Percentiles rank a stretch among this genome's conserved stretches.
Conservation (phyloP, 176 grass and related monocot species). For the Carex kokanica region DNA sequence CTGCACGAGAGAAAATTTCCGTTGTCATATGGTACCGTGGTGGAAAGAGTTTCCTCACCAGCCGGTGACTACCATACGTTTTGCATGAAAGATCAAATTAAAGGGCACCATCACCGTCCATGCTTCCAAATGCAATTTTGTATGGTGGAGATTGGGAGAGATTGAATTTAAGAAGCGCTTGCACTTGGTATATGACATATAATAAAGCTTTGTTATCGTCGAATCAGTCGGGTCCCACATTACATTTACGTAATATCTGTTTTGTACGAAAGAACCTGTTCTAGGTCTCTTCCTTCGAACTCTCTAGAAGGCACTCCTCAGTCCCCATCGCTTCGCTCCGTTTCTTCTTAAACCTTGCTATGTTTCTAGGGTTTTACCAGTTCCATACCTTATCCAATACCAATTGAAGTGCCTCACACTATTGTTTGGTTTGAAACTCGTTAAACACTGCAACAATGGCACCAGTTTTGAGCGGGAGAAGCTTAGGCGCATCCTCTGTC, state of each 20-base stretch:
- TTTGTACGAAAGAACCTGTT: not conserved
- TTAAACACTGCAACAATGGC: conserved; percentile 33
- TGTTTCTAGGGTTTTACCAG: conserved; percentile 30
- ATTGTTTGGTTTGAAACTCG: not conserved
- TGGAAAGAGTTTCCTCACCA: not conserved
- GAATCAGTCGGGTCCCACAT: not conserved
- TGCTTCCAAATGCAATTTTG: not conserved
- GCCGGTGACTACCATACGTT: no score
- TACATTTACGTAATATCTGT: not conserved
- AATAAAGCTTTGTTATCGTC: not conserved
- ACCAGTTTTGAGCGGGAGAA: conserved; percentile 45
- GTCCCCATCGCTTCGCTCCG: not conserved
- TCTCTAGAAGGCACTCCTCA: conserved; percentile 18
- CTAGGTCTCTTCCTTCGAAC: not conserved
- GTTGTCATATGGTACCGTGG: no score
- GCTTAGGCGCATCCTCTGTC: conserved; percentile 47
- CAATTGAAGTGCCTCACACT: not conserved
- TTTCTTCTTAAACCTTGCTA: conserved; percentile 50
- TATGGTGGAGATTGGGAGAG: not conserved
- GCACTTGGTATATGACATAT: not conserved
- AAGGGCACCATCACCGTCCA: not conserved
- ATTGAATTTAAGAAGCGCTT: not conserved
- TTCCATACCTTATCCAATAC: conserved; percentile 23
- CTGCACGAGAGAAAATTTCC: no score
- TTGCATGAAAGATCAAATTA: not conserved